A percentile compares a stretch with the other conserved stretches of the same genome.
phyloP scores from a whole-genome alignment of 805 yeast species.

The Wickerhamiella vanderwaltii region DNA sequence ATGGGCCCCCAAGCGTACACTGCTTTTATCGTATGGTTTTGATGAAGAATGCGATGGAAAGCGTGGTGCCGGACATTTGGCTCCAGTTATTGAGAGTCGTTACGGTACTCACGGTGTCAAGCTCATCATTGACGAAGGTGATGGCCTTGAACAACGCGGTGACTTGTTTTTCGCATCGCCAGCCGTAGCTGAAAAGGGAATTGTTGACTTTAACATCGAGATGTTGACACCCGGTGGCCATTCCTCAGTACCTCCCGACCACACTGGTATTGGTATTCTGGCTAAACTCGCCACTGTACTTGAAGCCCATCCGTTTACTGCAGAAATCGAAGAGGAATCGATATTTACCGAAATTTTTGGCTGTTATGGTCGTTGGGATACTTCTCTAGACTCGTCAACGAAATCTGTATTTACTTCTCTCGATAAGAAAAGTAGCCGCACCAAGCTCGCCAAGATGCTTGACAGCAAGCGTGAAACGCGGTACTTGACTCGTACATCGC shows the following conservation, averaged over 20 bases:
- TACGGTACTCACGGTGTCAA: slow-evolving; percentile 53
- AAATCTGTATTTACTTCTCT: slow-evolving; percentile 4
- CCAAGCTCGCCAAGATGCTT: slow-evolving; percentile 13
- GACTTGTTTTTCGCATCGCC: slow-evolving; percentile 42
- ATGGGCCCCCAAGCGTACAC: slow-evolving; percentile 48
- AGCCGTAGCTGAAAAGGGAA: slow-evolving; percentile 53
- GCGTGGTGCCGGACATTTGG: slow-evolving; percentile 47
- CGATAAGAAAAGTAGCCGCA: not conserved
- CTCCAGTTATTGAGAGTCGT: slow-evolving; percentile 35
- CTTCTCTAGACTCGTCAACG: not conserved
- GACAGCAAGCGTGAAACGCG: slow-evolving; percentile 13
- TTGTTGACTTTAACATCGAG: slow-evolving; percentile 37
- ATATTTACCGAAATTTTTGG: slow-evolving; percentile 48
- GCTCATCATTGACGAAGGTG: slow-evolving; percentile 62
- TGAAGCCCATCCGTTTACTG: slow-evolving; percentile 46
- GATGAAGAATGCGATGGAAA: slow-evolving; percentile 68
- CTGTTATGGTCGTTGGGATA: slow-evolving; percentile 38
- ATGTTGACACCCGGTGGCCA: slow-evolving; percentile 70
- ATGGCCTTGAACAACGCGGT: slow-evolving; percentile 34
- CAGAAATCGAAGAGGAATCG: slow-evolving; percentile 39
- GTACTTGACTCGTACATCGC: slow-evolving; percentile 43
- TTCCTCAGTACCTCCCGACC: slow-evolving; percentile 71
- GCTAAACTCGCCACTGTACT: slow-evolving; percentile 46
- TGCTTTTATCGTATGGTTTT: slow-evolving; percentile 61
- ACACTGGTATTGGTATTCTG: slow-evolving; percentile 66